A percentile compares a stretch with the other conserved stretches of the same genome.
Evolutionary conservation across 176 grass and related monocot genomes (phyloP).

Genomic region (Triticum aestivum): DNA sequence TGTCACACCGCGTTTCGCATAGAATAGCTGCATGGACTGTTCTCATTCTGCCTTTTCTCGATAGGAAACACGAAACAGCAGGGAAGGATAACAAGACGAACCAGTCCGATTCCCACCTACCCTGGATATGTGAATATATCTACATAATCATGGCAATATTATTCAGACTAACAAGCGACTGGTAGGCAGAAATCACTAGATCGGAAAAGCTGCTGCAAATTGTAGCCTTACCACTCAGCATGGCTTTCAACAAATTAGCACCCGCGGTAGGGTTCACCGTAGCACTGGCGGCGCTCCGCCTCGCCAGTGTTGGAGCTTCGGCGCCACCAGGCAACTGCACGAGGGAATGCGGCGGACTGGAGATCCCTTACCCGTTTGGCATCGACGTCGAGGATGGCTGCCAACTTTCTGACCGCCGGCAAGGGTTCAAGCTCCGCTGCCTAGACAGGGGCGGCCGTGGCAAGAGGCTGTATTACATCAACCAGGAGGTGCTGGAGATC

Average conservation of each 20-base stretch:
- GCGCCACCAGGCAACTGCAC: not conserved
- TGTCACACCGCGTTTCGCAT: too few species aligned
- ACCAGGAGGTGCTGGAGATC: not conserved
- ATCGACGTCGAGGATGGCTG: not conserved
- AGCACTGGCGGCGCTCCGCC: not conserved
- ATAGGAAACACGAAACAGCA: not conserved
- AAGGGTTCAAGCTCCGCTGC: slow-evolving; percentile 1
- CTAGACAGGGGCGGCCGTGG: not conserved
- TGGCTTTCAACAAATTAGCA: not conserved
- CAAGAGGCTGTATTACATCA: not conserved
- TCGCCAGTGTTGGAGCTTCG: not conserved
- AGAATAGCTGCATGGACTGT: too few species aligned
- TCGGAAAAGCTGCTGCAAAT: too few species aligned
- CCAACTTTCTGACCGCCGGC: not conserved
- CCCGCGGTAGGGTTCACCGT: not conserved
- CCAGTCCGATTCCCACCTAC: not conserved
- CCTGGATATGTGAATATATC: not conserved
- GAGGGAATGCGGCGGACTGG: not conserved
- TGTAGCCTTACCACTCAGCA: not conserved
- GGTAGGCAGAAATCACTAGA: too few species aligned
- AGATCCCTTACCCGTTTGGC: not conserved
- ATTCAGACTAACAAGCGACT: too few species aligned
- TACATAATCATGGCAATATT: not conserved
- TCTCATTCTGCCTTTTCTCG: not conserved
- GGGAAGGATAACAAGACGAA: not conserved